Base-by-base conservation (phyloP, 352 stramenopile genomes). In the Halophytophthora batemanensis region DNA sequence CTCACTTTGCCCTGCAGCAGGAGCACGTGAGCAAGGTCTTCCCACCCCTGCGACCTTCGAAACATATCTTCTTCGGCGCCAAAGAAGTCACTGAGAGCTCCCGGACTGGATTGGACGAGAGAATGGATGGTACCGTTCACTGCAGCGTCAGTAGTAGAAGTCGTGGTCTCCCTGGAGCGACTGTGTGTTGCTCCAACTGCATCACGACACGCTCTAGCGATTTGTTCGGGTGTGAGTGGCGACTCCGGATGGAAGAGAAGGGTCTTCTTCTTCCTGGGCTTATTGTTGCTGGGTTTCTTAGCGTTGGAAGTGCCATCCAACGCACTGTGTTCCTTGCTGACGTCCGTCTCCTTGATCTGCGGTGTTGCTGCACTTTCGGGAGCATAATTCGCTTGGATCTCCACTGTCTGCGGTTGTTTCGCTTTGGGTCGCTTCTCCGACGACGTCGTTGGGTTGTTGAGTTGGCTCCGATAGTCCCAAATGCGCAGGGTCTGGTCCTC, bases 401-500 rank as follows among this genome's bases (percentile, higher is more conserved):
- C 37, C 38, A 66, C 36, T 57, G 61, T 19, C 23, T 65, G 56
- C 2, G 61, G 61, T 7, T 66, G 50, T 40, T 63, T 66, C 10
- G 58, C 51, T 41, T 72, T 70, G 34, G 22, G 42, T 10, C 37
- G 14, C 15, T 74, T 74, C 48, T 67, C 74, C 17, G 35, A 14
- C 22, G 43, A 50, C 10, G 23, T 11, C n/a, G 28, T 37, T 44
- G 36, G 17, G 1, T 59, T 44, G 11, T 49, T 63, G 10, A 49
- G 35, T 18, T 80, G 71, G 0, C 65, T 37, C 46, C 46, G 63
- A n/a, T 71, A 75, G 23, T 77, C 56, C 82, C 82, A 93, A 11
- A 86, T 13, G 4, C 79, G 77, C 19, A 86, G 62, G 3, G 76
- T 79, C 57, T 93, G 82, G 38, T 90, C 79, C 18, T 90, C 79